phyloP scores from a whole-genome alignment of 305 asterid genomes.

The Withania somnifera region DNA sequence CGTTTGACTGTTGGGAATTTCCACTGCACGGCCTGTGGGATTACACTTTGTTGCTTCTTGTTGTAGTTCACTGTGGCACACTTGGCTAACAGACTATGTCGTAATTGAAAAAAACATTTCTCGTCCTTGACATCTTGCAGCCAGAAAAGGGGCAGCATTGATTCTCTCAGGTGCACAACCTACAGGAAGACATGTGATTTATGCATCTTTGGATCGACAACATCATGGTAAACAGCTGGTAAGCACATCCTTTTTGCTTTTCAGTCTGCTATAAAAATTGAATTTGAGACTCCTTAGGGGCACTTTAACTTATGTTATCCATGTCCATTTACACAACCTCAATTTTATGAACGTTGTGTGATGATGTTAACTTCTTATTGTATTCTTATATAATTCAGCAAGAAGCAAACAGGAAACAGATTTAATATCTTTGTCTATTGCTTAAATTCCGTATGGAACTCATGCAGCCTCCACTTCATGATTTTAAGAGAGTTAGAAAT shows the following conservation, averaged over 20 bases:
- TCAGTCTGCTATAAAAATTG: neutral
- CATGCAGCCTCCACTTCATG: neutral
- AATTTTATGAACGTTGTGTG: neutral
- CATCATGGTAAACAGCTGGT: conserved; percentile 81
- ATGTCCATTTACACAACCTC: neutral
- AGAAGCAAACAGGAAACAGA: neutral
- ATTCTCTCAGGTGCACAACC: conserved; percentile 57
- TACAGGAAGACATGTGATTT: conserved; percentile 56
- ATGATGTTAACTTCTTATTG: neutral
- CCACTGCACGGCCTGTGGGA: neutral
- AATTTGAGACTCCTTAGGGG: neutral
- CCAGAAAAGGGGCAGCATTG: conserved; percentile 58
- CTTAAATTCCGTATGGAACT: neutral
- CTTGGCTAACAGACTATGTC: neutral
- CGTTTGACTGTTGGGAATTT: neutral
- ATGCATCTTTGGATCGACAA: conserved; percentile 78
- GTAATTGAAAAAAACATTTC: neutral
- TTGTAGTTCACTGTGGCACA: no score
- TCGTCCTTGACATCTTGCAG: conserved; percentile 23
- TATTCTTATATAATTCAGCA: neutral
- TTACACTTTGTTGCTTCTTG: no score
- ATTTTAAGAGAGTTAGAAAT: neutral
- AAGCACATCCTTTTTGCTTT: conserved; percentile 19
- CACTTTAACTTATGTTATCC: neutral
- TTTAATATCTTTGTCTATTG: neutral